Base-by-base conservation (phyloP, 2,329 filamentous ascomycete species). In the Mariannaea elegans region DNA sequence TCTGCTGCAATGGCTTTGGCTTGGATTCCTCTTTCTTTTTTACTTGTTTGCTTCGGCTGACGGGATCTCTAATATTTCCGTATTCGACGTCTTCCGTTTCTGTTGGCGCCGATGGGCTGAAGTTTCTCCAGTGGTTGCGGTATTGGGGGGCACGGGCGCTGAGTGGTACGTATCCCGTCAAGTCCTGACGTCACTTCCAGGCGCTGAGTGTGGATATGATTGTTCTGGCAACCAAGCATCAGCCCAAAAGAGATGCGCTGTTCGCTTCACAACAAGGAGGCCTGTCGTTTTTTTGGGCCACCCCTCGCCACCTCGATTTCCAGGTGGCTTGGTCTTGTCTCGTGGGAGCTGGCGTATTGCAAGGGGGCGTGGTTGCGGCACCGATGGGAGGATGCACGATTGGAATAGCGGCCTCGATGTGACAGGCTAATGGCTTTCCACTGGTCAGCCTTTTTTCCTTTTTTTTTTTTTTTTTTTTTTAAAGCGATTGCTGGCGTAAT, bases 161-260 rank as follows among this genome's bases (percentile, higher is more conserved):
- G 34, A 41, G 16, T 41, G 6, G 32, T 36, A 36, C n/a, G n/a
- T n/a, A n/a, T n/a, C 36, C 19, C 27, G 23, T 21, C n/a, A 36
- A 47, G 42, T 55, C 41, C 34, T 46, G 41, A 47, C 31, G 51
- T 55, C 50, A 55, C 51, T 55, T 10, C 42, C 29, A 47, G 51
- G 9, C 29, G 32, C 12, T 38, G 18, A 2, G 27, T 19, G 31
- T 36, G 29, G 39, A 4, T 47, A 27, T 38, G 10, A 36, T 10
- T 21, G 39, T 19, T 39, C 51, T 42, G 46, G 34, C 42, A 47
- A 31, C 51, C 9, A 19, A 42, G 38, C 16, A 42, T 27, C 24
- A 42, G 32, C 13, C 12, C 32, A 38, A 38, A n/a, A 41, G 19
- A 41, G 39, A 44, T 39, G 51, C 42, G 32, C 42, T 32, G 51